Conservation (phyloP, 2,329 filamentous ascomycete genomes). For the Clarireedia hainanense region DNA sequence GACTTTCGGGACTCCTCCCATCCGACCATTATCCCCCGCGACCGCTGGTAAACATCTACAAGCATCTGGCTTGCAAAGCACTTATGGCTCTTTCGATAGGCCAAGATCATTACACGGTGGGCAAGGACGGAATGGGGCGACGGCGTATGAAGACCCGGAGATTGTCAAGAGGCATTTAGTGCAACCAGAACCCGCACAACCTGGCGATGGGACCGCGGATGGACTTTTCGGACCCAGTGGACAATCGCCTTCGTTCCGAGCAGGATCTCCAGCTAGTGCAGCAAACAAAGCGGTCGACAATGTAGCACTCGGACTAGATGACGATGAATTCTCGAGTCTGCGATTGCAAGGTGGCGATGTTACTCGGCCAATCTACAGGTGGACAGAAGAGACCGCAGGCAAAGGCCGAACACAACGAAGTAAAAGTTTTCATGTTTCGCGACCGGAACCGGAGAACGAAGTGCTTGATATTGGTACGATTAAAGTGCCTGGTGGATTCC, state of each 20-base stretch:
- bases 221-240: constrained; percentile 16
- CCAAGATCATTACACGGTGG: constrained; percentile 38
- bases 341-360: constrained; percentile 90
- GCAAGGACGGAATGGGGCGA: constrained; percentile 39
- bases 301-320: constrained; percentile 37
- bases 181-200: constrained; percentile 48
- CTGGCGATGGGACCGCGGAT: constrained; percentile 15
- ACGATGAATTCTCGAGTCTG: constrained; percentile 88
- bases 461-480: constrained; percentile 82
- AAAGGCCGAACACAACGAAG: constrained; percentile 62
- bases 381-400: constrained; percentile 79
- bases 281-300: constrained; percentile 27
- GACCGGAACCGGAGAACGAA: constrained; percentile 72
- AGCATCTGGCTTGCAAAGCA: constrained; percentile 49
- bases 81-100: constrained; percentile 80
- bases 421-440: constrained; percentile 75
- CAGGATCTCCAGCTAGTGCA: constrained; percentile 28
- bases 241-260: constrained; percentile 32
- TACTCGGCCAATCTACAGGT: constrained; percentile 90
- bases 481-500: constrained; percentile 87
- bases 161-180: constrained; percentile 87
- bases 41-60: constrained; percentile 34
- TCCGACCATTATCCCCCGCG: constrained; percentile 49
- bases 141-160: constrained; percentile 78
- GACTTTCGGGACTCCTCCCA: constrained; percentile 58